These are phyloP conservation scores for Saturnispora saitoi DNA, from an alignment of 805 yeast genomes.

Conservation along the genomic window DNA sequence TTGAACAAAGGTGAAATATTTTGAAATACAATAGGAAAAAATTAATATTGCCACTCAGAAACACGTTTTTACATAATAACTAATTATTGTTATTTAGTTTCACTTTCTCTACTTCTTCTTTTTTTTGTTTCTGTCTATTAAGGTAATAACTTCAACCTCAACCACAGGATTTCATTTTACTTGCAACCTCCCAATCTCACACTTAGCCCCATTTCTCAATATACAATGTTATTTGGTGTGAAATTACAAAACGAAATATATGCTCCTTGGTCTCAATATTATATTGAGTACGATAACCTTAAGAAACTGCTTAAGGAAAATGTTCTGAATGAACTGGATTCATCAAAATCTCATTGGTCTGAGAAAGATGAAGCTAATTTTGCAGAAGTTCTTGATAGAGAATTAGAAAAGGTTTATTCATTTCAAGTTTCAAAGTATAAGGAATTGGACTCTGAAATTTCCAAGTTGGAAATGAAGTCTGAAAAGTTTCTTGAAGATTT, in stretches of 20 bases:
- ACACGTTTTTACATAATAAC: no score
- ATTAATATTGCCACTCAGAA: no score
- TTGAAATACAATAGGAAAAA: no score
- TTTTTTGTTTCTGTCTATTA: neutral
- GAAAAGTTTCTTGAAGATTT: conserved; percentile 29
- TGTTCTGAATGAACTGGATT: conserved; percentile 26
- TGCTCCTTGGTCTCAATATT: conserved; percentile 79
- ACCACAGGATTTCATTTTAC: neutral
- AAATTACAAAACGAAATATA: conserved; percentile 74
- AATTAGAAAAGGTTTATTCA: conserved; percentile 67
- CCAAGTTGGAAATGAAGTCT: conserved; percentile 53
- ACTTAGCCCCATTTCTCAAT: neutral
- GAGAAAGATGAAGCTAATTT: conserved; percentile 66
- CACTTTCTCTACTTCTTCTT: neutral
- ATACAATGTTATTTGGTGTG: conserved; percentile 73
- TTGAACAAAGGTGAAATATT: no score
- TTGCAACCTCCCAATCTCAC: neutral
- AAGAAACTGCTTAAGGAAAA: conserved; percentile 66
- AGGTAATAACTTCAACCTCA: neutral
- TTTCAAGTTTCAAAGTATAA: conserved; percentile 64
- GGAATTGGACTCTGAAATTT: conserved; percentile 55
- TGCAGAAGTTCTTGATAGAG: conserved; percentile 57
- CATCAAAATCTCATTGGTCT: conserved; percentile 37
- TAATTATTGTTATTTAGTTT: no score
- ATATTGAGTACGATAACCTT: conserved; percentile 55